Evolutionary conservation across 2,329 filamentous ascomycete genomes (phyloP).

Genomic region (Colletotrichum tropicicola): DNA sequence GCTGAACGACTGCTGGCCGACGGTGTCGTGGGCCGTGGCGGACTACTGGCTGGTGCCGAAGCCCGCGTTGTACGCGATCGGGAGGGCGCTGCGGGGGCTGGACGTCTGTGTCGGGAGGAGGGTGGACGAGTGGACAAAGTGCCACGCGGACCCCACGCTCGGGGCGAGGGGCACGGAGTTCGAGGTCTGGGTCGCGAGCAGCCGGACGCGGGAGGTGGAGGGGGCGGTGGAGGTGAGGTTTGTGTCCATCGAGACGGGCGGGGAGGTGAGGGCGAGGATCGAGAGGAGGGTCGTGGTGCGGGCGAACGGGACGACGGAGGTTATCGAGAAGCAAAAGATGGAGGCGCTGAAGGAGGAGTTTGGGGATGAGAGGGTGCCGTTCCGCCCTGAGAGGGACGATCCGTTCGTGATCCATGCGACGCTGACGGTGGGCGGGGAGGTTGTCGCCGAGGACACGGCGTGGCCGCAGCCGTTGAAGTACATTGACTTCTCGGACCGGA

Average conservation of each 20-base stretch:
- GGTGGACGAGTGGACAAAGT: slow-evolving; percentile 54
- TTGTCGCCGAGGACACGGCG: slow-evolving; percentile 58
- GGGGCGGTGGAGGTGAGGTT: slow-evolving; percentile 45
- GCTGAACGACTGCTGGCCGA: slow-evolving; percentile 76
- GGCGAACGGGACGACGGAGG: slow-evolving; percentile 50
- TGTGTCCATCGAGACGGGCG: slow-evolving; percentile 50
- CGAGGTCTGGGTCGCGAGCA: slow-evolving; percentile 55
- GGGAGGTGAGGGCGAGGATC: slow-evolving; percentile 40
- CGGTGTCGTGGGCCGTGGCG: slow-evolving; percentile 71
- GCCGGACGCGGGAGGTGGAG: slow-evolving; percentile 33
- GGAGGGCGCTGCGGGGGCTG: slow-evolving; percentile 65
- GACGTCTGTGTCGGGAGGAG: slow-evolving; percentile 63
- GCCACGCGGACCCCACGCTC: slow-evolving; percentile 50
- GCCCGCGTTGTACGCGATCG: slow-evolving; percentile 45
- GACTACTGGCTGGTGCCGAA: slow-evolving; percentile 31
- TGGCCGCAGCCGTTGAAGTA: slow-evolving; percentile 74
- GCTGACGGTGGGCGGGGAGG: slow-evolving; percentile 46
- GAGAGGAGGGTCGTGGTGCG: slow-evolving; percentile 35
- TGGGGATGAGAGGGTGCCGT: slow-evolving; percentile 34
- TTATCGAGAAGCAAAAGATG: slow-evolving; percentile 44
- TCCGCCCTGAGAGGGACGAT: slow-evolving; percentile 47
- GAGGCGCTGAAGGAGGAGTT: slow-evolving; percentile 21
- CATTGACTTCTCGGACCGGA: slow-evolving; percentile 56
- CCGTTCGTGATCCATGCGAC: slow-evolving; percentile 58
- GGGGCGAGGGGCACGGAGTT: slow-evolving; percentile 47